Conservation (phyloP, 2,329 filamentous ascomycete genomes). For the Stachybotrys chlorohalonatus region DNA sequence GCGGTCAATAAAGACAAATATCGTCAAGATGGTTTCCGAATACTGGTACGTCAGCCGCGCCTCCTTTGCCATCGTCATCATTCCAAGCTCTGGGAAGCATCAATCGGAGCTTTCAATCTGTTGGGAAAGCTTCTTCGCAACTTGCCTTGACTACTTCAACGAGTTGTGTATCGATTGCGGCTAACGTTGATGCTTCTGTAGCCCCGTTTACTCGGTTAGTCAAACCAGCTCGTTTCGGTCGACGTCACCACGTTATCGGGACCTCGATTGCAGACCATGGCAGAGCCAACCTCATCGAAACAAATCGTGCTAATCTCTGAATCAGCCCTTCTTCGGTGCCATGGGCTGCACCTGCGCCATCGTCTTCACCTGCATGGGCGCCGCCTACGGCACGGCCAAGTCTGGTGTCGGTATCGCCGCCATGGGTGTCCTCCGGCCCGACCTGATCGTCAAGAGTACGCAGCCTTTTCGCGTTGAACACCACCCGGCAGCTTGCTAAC, state of each 20-base stretch:
- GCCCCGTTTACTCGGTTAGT: conserved; percentile 99
- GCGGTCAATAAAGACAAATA: conserved; percentile 15
- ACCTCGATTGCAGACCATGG: conserved; percentile 8
- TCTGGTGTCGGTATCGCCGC: conserved; percentile 97
- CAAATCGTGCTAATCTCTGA: background rate
- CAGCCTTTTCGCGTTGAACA: conserved; percentile 3
- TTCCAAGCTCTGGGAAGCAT: conserved; percentile 17
- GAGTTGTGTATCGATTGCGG: conserved; percentile 12
- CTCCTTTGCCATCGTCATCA: conserved; percentile 19
- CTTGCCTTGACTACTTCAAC: background rate
- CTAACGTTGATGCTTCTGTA: conserved; percentile 41
- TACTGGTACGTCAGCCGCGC: conserved; percentile 60
- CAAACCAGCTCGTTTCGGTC: conserved; percentile 18
- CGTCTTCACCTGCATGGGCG: conserved; percentile 93
- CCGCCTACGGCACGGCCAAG: conserved; percentile 98
- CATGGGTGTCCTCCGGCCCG: conserved; percentile 96
- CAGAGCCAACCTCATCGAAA: conserved; percentile 6
- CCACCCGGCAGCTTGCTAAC: background rate
- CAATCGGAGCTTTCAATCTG: conserved; percentile 18
- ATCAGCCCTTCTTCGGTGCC: conserved; percentile 82
- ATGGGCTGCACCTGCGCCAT: conserved; percentile 97
- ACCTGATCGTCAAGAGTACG: conserved; percentile 99
- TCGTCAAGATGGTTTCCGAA: conserved; percentile 64
- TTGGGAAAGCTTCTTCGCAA: conserved; percentile 1
- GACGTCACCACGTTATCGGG: conserved; percentile 17